Evolutionary conservation across 75 land plant species (phyloP).

Genomic region (Selaginella tamariscina): DNA sequence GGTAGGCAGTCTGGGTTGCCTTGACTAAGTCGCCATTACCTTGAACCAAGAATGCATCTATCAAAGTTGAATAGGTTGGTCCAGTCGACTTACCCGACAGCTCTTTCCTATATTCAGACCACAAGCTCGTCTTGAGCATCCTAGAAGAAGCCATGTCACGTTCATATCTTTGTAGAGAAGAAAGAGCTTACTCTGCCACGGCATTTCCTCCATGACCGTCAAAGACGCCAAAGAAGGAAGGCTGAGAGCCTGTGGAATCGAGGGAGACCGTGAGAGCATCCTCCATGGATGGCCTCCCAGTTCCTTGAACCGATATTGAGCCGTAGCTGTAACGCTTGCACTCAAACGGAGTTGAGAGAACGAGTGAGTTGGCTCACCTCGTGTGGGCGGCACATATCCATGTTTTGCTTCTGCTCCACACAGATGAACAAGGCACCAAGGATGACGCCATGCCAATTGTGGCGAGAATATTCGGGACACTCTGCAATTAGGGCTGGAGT

Average conservation of each 20-base stretch:
- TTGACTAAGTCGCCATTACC: conserved; percentile 18
- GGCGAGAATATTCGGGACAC: no score
- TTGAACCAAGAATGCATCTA: no score
- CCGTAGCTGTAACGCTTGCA: conserved; percentile 26
- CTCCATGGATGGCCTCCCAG: conserved; percentile 32
- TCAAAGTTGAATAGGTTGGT: no score
- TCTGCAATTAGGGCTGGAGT: no score
- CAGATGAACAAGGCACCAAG: no score
- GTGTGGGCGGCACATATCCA: no score
- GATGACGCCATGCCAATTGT: no score
- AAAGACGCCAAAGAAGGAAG: conserved; percentile 43
- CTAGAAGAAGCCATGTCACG: conserved; percentile 13
- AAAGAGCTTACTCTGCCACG: conserved; percentile 33
- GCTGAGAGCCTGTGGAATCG: conserved; percentile 28
- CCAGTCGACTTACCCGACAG: conserved; percentile 36
- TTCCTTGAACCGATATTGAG: conserved; percentile 33
- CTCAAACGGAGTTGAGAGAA: no score
- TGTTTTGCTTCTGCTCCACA: no score
- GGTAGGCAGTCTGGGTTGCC: conserved; percentile 33
- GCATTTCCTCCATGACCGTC: conserved; percentile 48
- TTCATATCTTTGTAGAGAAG: not conserved
- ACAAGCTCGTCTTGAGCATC: conserved; percentile 34
- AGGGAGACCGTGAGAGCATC: conserved; percentile 32
- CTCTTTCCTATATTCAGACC: conserved; percentile 36
- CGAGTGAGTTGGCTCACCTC: no score